These are phyloP conservation scores for Jasminum sambac DNA, from an alignment of 257 asterid genomes.

Conservation along the genomic window DNA sequence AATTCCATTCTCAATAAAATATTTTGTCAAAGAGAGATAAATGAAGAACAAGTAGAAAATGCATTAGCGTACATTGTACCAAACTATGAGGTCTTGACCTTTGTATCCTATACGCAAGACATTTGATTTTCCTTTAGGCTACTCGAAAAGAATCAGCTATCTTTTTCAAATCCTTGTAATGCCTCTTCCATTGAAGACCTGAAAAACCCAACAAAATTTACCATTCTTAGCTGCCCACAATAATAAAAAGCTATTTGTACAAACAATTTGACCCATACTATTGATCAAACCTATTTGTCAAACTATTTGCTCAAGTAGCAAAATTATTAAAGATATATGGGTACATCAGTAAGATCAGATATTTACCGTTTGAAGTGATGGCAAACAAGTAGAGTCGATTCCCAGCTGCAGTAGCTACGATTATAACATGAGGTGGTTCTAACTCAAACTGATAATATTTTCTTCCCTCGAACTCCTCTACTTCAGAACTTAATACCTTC, in stretches of 20 bases:
- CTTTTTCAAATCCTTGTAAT: conserved; percentile 77
- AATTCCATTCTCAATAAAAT: too few species aligned
- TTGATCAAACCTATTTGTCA: too few species aligned
- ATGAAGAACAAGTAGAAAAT: too few species aligned
- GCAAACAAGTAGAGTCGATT: conserved; percentile 87
- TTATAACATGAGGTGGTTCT: conserved; percentile 87
- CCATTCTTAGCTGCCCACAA: conserved; percentile 6
- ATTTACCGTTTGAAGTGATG: conserved; percentile 76
- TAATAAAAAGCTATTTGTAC: too few species aligned
- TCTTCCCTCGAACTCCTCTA: conserved; percentile 67
- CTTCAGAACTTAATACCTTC: conserved; percentile 66
- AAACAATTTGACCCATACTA: too few species aligned
- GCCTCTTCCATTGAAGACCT: conserved; percentile 98
- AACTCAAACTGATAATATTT: conserved; percentile 87
- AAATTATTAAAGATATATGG: background rate
- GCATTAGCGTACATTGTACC: too few species aligned
- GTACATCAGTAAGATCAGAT: conserved; percentile 8
- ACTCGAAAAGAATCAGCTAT: conserved; percentile 88
- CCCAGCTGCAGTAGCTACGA: conserved; percentile 97
- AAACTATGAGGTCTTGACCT: too few species aligned
- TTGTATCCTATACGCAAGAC: background rate
- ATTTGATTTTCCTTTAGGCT: conserved; percentile 30
- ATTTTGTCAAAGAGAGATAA: too few species aligned
- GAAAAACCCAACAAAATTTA: conserved; percentile 26
- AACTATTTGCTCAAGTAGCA: too few species aligned